Conservation (phyloP, 371 early-diverging fungal species). For the Paraphysoderma sedebokerense region DNA sequence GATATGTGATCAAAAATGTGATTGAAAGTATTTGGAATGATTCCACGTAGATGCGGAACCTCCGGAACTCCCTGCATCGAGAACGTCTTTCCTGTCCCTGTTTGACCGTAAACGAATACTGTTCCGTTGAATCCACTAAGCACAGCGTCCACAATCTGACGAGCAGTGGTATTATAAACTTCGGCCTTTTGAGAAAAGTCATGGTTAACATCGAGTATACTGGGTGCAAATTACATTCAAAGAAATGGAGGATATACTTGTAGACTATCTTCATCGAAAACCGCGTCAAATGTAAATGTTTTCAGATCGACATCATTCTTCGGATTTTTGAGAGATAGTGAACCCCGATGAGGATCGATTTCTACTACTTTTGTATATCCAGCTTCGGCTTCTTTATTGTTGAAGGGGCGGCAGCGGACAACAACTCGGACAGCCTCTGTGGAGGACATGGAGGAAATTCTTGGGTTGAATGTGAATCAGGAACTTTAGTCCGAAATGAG, state of each 20-base stretch:
- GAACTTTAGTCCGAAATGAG: too few species aligned
- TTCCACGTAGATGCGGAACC: slow-evolving; percentile 40
- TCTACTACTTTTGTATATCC: slow-evolving; percentile 17
- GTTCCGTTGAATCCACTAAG: slow-evolving; percentile 39
- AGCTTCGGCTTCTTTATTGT: slow-evolving; percentile 19
- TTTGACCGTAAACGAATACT: slow-evolving; percentile 35
- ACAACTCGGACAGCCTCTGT: slow-evolving; percentile 18
- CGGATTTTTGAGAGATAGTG: slow-evolving; percentile 16
- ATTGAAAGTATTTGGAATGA: slow-evolving; percentile 75
- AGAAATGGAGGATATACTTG: slow-evolving; percentile 12
- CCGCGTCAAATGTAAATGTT: slow-evolving; percentile 32
- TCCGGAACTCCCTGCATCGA: slow-evolving; percentile 33
- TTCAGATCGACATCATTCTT: slow-evolving; percentile 17
- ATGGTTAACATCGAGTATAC: neutral
- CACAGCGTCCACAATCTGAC: slow-evolving; percentile 27
- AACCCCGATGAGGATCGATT: slow-evolving; percentile 12
- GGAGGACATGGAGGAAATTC: too few species aligned
- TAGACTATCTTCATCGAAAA: slow-evolving; percentile 22
- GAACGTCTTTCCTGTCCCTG: slow-evolving; percentile 34
- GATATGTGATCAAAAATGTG: slow-evolving; percentile 50
- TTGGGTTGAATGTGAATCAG: too few species aligned
- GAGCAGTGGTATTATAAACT: slow-evolving; percentile 30
- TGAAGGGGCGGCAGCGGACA: slow-evolving; percentile 33
- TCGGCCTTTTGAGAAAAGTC: slow-evolving; percentile 11
- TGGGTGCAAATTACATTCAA: neutral